These are phyloP conservation scores for Arthromyces matolae DNA, from an alignment of 768 basidiomycete species.

Conservation along the genomic window DNA sequence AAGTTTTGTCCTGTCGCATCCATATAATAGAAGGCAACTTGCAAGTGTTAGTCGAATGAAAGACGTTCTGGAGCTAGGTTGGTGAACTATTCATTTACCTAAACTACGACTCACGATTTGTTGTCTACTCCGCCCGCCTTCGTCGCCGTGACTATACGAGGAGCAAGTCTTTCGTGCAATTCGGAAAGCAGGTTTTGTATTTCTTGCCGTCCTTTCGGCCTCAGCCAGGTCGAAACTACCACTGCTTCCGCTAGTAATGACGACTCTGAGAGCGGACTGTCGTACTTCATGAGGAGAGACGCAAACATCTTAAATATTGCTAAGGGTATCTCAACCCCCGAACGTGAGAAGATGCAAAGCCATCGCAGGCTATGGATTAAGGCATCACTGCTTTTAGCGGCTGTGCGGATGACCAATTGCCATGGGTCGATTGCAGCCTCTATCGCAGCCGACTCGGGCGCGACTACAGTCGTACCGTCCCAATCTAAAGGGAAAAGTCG, in stretches of 20 bases:
- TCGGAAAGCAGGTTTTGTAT: conserved; percentile 48
- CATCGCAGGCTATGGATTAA: conserved; percentile 50
- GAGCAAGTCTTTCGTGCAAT: conserved; percentile 42
- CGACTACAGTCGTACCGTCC: conserved; percentile 37
- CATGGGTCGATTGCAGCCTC: conserved; percentile 48
- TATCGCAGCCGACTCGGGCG: conserved; percentile 26
- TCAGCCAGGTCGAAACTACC: conserved; percentile 58
- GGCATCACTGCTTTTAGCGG: conserved; percentile 38
- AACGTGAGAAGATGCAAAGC: conserved; percentile 57
- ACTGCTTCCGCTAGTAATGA: conserved; percentile 51
- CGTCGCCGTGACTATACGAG: conserved; percentile 36
- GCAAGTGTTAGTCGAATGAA: conserved; percentile 64
- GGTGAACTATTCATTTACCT: not conserved
- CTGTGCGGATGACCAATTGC: conserved; percentile 42
- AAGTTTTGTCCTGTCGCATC: conserved; percentile 54
- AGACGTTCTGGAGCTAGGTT: conserved; percentile 21
- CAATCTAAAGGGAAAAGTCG: conserved; percentile 55
- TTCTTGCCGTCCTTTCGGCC: conserved; percentile 54
- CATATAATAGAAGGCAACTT: conserved; percentile 60
- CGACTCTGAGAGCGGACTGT: conserved; percentile 40
- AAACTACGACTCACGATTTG: conserved; percentile 32
- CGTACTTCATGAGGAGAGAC: conserved; percentile 33
- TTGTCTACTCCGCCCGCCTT: conserved; percentile 23
- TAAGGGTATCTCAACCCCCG: conserved; percentile 62
- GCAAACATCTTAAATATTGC: conserved; percentile 47